Percentiles rank a stretch among this genome's conserved stretches.
Evolutionary conservation across 345 rosid genomes (phyloP).

Genomic region (Bruguiera parviflora): DNA sequence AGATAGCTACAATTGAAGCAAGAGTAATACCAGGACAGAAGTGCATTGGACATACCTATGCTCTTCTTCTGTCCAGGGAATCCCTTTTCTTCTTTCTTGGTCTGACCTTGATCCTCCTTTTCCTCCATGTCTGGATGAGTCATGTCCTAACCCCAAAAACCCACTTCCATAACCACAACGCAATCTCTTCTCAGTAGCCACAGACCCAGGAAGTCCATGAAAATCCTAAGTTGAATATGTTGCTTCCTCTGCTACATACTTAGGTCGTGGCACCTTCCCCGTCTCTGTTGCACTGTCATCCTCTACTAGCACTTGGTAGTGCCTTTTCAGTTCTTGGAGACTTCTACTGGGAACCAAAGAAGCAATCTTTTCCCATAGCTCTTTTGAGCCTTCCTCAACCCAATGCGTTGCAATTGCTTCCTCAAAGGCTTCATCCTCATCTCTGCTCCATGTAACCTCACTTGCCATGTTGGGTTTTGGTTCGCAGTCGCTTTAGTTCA

Average conservation of each 20-base stretch:
- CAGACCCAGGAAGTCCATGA: slow-evolving; percentile 32
- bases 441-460: slow-evolving; percentile 61
- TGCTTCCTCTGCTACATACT: slow-evolving; percentile 45
- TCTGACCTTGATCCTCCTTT: slow-evolving; percentile 62
- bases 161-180: slow-evolving; percentile 41
- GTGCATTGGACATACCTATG: slow-evolving; percentile 50
- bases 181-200: slow-evolving; percentile 37
- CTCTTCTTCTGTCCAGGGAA: slow-evolving; percentile 97
- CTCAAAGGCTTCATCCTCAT: slow-evolving; percentile 79
- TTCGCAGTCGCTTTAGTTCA: background rate
- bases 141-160: slow-evolving; percentile 43
- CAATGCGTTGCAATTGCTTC: slow-evolving; percentile 73
- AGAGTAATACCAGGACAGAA: background rate
- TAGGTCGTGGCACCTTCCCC: slow-evolving; percentile 63
- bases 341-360: slow-evolving; percentile 62
- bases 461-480: slow-evolving; percentile 38
- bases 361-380: slow-evolving; percentile 65
- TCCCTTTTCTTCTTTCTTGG: slow-evolving; percentile 85
- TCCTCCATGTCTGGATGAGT: slow-evolving; percentile 49
- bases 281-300: slow-evolving; percentile 71
- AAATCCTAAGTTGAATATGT: slow-evolving; percentile 42
- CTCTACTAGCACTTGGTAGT: slow-evolving; percentile 52
- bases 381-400: slow-evolving; percentile 38
- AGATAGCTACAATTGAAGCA: too few species aligned
- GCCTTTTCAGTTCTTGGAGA: slow-evolving; percentile 54